Evolutionary conservation across 2,329 filamentous ascomycete species (phyloP).

Genomic region (Podosphaera xanthii): DNA sequence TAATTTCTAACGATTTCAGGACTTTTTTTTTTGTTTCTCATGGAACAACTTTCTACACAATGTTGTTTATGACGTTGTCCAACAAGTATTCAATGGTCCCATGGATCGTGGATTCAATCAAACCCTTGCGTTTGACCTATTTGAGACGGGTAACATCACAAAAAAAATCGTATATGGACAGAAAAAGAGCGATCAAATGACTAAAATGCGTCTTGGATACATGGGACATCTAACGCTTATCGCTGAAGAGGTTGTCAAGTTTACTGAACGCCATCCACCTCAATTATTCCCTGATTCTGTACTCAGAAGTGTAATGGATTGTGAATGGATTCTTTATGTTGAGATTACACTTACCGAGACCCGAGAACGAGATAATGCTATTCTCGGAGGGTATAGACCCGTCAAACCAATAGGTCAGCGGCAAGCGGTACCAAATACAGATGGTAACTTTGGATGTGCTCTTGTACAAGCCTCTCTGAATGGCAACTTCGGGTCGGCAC

Average conservation of each 20-base stretch:
- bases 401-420: conserved; percentile 61
- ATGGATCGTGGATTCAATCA: conserved; percentile 94
- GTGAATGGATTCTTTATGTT: conserved; percentile 84
- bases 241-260: conserved; percentile 95
- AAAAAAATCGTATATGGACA: conserved; percentile 84
- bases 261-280: conserved; percentile 79
- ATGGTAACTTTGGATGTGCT: conserved; percentile 28
- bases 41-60: conserved; percentile 99
- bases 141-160: conserved; percentile 74
- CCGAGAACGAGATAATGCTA: conserved; percentile 90
- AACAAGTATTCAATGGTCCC: conserved; percentile 95
- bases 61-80: conserved; percentile 94
- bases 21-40: conserved; percentile 94
- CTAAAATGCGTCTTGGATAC: conserved; percentile 82
- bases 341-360: conserved; percentile 85
- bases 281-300: conserved; percentile 69
- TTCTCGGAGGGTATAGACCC: conserved; percentile 79
- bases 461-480: conserved; percentile 20
- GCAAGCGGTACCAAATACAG: conserved; percentile 34
- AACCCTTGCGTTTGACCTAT: conserved; percentile 72
- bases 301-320: conserved; percentile 69
- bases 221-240: conserved; percentile 97
- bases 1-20: conserved; percentile 25
- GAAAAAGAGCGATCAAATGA: conserved; percentile 55
- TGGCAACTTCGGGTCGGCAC: conserved; percentile 37